Percentiles rank a stretch among this genome's conserved stretches.
Conservation (phyloP, 2,329 filamentous ascomycete species). For the Knufia petricola region DNA sequence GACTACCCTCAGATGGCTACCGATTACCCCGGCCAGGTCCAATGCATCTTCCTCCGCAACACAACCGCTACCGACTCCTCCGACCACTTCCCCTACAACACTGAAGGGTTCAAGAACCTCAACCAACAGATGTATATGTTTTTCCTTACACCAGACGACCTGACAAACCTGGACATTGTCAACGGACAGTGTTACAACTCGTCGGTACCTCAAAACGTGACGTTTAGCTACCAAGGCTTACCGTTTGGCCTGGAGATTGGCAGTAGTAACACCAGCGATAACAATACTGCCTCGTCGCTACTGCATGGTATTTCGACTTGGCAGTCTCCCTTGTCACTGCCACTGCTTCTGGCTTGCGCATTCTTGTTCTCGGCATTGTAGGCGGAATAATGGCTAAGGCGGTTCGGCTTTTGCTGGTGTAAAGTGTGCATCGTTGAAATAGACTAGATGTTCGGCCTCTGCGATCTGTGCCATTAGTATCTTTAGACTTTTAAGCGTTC, state of each 20-base stretch:
- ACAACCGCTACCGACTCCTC: slow-evolving; percentile 57
- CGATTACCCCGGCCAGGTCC: slow-evolving; percentile 60
- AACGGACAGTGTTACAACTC: slow-evolving; percentile 60
- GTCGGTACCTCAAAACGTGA: slow-evolving; percentile 59
- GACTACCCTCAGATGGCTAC: slow-evolving; percentile 49
- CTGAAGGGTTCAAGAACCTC: slow-evolving; percentile 57
- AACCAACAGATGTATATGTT: slow-evolving; percentile 67
- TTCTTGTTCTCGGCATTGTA: not conserved
- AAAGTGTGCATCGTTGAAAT: not conserved
- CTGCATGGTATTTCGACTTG: not conserved
- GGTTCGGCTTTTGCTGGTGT: not conserved
- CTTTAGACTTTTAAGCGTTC: too few relatives aligned
- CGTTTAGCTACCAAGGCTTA: slow-evolving; percentile 56
- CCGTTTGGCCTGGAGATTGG: slow-evolving; percentile 31
- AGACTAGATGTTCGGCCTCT: too few relatives aligned
- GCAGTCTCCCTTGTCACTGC: not conserved
- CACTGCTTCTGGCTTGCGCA: not conserved
- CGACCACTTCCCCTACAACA: slow-evolving; percentile 67
- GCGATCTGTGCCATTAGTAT: too few relatives aligned
- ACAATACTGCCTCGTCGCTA: not conserved
- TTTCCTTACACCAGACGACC: slow-evolving; percentile 62
- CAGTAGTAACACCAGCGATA: slow-evolving; percentile 1
- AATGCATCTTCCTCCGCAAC: slow-evolving; percentile 70
- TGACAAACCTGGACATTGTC: slow-evolving; percentile 55
- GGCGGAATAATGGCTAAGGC: not conserved